phyloP scores from a whole-genome alignment of 345 rosid species.

The Trapa incisa region DNA sequence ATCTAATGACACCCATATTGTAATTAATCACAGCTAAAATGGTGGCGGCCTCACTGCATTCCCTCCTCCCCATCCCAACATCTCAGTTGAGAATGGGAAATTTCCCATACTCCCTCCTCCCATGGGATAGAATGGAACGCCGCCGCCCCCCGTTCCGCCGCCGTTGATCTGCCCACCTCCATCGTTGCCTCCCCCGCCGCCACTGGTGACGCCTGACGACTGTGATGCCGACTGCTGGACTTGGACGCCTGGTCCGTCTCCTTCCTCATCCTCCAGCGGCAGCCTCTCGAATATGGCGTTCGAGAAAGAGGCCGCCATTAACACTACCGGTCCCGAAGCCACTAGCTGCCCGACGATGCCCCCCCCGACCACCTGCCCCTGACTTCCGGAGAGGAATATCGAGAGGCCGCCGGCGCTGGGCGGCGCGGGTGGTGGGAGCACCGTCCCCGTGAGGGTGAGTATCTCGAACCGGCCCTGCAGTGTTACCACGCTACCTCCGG shows the following conservation, averaged over 20 bases:
- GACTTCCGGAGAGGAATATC: constrained; percentile 58
- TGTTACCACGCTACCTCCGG: constrained; percentile 47
- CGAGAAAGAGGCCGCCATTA: constrained; percentile 72
- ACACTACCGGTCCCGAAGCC: constrained; percentile 55
- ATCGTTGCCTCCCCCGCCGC: constrained; percentile 10
- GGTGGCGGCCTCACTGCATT: constrained; percentile 37
- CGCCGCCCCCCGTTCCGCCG: background rate
- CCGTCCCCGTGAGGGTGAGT: constrained; percentile 60
- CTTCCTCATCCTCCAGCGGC: constrained; percentile 54
- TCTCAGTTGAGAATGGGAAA: constrained; percentile 43
- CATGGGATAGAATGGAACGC: constrained; percentile 13
- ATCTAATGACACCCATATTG: too few species aligned
- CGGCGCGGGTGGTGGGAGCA: constrained; percentile 78
- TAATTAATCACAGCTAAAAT: constrained; percentile 12
- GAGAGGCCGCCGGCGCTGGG: constrained; percentile 69
- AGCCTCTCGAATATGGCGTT: constrained; percentile 66
- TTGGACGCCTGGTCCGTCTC: constrained; percentile 22
- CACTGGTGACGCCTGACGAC: constrained; percentile 46
- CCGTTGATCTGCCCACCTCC: constrained; percentile 7
- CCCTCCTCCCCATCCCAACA: constrained; percentile 58
- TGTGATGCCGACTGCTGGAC: constrained; percentile 50
- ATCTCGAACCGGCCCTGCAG: constrained; percentile 79
- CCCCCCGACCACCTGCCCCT: constrained; percentile 78
- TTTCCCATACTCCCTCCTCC: constrained; percentile 21
- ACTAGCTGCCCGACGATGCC: constrained; percentile 46